phyloP scores from a whole-genome alignment of 2,329 filamentous ascomycete genomes.

The Sporothrix sp. region DNA sequence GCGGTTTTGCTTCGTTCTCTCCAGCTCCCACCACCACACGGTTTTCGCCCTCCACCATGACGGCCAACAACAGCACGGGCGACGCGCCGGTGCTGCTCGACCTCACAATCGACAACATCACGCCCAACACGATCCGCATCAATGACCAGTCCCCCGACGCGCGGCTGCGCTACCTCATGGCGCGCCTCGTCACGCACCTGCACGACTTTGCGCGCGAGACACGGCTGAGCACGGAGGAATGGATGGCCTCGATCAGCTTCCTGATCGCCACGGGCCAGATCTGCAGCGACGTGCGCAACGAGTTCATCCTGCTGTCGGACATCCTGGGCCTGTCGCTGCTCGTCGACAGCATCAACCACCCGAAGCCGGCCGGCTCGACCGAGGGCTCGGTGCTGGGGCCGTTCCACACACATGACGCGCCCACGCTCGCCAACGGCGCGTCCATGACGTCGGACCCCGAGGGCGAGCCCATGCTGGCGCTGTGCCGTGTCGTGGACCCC shows the following conservation, averaged over 20 bases:
- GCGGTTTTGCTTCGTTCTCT: too few species aligned
- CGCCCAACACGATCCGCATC: conserved; percentile 62
- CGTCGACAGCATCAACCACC: conserved; percentile 75
- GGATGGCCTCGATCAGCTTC: conserved; percentile 66
- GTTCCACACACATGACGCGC: conserved; percentile 74
- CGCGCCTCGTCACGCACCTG: conserved; percentile 63
- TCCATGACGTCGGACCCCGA: conserved; percentile 58
- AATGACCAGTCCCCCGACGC: conserved; percentile 59
- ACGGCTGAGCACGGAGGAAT: conserved; percentile 64
- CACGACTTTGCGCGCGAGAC: conserved; percentile 79
- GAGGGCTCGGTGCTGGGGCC: conserved; percentile 75
- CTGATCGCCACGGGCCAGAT: conserved; percentile 64
- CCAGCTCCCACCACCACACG: not conserved
- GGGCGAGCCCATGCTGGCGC: conserved; percentile 59
- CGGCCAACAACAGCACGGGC: not conserved
- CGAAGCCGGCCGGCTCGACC: conserved; percentile 59
- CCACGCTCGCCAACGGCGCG: conserved; percentile 44
- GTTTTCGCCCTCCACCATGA: too few species aligned
- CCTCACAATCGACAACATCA: conserved; percentile 71
- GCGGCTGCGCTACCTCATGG: conserved; percentile 61
- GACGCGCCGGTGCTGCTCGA: conserved; percentile 32
- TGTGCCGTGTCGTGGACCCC: conserved; percentile 63
- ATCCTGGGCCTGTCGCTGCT: conserved; percentile 69
- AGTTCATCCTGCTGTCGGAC: conserved; percentile 77
- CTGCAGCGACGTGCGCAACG: conserved; percentile 63